phyloP scores from a whole-genome alignment of 164 flowering plant species.

The Platanus orientalis region DNA sequence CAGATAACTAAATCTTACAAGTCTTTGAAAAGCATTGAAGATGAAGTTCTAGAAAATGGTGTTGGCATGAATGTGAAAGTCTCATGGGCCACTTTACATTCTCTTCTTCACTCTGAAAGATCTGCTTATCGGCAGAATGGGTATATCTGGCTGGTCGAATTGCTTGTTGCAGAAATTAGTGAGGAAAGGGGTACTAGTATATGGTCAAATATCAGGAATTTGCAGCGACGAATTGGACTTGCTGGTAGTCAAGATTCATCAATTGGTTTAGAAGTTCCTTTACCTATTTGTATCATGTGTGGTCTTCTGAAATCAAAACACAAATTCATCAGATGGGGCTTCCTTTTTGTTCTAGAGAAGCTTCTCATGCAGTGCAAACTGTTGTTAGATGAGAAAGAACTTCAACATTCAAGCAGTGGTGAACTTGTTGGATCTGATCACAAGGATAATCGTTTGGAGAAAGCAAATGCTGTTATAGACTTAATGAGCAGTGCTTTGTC shows the following conservation, averaged over 20 bases:
- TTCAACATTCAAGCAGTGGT: conserved; percentile 32
- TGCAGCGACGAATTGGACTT: conserved; percentile 56
- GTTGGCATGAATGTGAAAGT: conserved; percentile 43
- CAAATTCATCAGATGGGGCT: conserved; percentile 77
- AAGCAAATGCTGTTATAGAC: conserved; percentile 92
- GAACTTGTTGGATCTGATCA: conserved; percentile 23
- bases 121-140: conserved; percentile 76
- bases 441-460: conserved; percentile 52
- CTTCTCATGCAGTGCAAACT: conserved; percentile 84
- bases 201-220: conserved; percentile 52
- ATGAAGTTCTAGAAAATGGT: conserved; percentile 28
- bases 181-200: conserved; percentile 41
- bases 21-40: conserved; percentile 46
- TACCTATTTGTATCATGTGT: conserved; percentile 76
- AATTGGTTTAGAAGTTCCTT: conserved; percentile 52
- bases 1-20: conserved; percentile 67
- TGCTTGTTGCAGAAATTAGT: conserved; percentile 78
- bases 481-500: conserved; percentile 84
- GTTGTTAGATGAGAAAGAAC: conserved; percentile 71
- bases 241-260: conserved; percentile 62
- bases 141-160: conserved; percentile 86
- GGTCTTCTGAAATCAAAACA: conserved; percentile 88
- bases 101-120: conserved; percentile 94
- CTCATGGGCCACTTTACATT: conserved; percentile 91
- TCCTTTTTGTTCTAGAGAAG: conserved; percentile 83